Evolutionary conservation across 805 yeast species (phyloP).

Genomic region (Ogataea trehalophila): DNA sequence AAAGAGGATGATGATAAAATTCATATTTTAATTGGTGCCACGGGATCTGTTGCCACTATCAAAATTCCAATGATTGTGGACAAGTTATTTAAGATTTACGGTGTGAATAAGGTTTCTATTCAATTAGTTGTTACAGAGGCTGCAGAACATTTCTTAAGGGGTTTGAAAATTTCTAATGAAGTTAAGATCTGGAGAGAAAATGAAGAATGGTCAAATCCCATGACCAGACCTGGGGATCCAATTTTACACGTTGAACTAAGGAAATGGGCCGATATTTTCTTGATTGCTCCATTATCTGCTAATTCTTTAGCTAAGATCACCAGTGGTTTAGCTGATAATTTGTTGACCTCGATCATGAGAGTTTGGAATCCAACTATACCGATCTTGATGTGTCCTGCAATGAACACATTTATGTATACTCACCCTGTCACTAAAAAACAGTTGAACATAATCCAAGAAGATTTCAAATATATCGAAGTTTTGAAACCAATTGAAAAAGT

Average conservation of each 20-base stretch:
- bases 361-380: slow-evolving; percentile 96
- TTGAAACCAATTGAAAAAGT: slow-evolving; percentile 93
- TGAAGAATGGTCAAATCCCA: slow-evolving; percentile 74
- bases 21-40: slow-evolving; percentile 86
- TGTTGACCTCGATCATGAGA: slow-evolving; percentile 82
- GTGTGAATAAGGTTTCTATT: slow-evolving; percentile 66
- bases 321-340: slow-evolving; percentile 86
- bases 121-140: slow-evolving; percentile 82
- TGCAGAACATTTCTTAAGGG: slow-evolving; percentile 74
- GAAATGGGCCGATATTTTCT: slow-evolving; percentile 92
- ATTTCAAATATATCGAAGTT: slow-evolving; percentile 94
- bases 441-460: slow-evolving; percentile 68
- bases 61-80: slow-evolving; percentile 88
- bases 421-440: slow-evolving; percentile 86
- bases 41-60: slow-evolving; percentile 96
- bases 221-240: slow-evolving; percentile 84
- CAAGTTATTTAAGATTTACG: slow-evolving; percentile 76
- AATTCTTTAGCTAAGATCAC: slow-evolving; percentile 88
- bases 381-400: slow-evolving; percentile 87
- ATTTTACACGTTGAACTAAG: slow-evolving; percentile 91
- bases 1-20: slow-evolving; percentile 78
- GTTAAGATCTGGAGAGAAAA: slow-evolving; percentile 88
- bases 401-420: slow-evolving; percentile 90
- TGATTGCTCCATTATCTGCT: slow-evolving; percentile 93
- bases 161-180: slow-evolving; percentile 52